Evolutionary conservation across 306 rosid genomes (phyloP).

Genomic region (Lupinus albus): DNA sequence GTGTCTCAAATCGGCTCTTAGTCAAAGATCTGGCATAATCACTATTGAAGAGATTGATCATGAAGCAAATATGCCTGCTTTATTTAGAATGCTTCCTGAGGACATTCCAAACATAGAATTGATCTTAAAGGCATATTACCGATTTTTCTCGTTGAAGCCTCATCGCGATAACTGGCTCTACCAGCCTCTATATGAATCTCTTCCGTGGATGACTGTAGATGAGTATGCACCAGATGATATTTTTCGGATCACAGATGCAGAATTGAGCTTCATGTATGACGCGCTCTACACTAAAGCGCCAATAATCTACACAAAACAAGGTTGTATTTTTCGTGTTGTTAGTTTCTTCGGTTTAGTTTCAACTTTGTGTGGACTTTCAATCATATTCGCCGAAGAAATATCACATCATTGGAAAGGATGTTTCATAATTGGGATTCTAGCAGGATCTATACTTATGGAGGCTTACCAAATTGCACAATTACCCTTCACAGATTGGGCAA

Average conservation of each 20-base stretch:
- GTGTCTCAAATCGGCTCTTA: slow-evolving; percentile 64
- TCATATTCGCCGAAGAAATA: slow-evolving; percentile 37
- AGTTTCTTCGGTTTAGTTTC: slow-evolving; percentile 48
- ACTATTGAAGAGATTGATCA: slow-evolving; percentile 49
- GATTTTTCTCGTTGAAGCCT: slow-evolving; percentile 61
- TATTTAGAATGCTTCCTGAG: slow-evolving; percentile 49
- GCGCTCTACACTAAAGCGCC: slow-evolving; percentile 69
- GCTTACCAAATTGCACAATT: slow-evolving; percentile 57
- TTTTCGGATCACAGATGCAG: slow-evolving; percentile 59
- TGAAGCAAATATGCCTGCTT: slow-evolving; percentile 49
- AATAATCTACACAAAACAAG: slow-evolving; percentile 54
- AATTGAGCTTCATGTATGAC: slow-evolving; percentile 73
- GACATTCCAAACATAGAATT: slow-evolving; percentile 51
- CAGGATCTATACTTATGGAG: slow-evolving; percentile 59
- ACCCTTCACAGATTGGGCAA: slow-evolving; percentile 70
- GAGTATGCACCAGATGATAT: slow-evolving; percentile 45
- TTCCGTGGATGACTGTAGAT: slow-evolving; percentile 43
- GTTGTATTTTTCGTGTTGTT: slow-evolving; percentile 52
- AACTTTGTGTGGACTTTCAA: slow-evolving; percentile 45
- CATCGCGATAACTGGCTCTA: slow-evolving; percentile 61
- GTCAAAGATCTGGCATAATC: slow-evolving; percentile 47
- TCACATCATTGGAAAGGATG: slow-evolving; percentile 36
- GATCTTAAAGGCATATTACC: slow-evolving; percentile 64
- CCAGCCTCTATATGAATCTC: slow-evolving; percentile 58
- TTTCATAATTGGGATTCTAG: slow-evolving; percentile 47